Evolutionary conservation across 2,329 filamentous ascomycete genomes (phyloP).

Genomic region (Pestalotiopsis sp.): DNA sequence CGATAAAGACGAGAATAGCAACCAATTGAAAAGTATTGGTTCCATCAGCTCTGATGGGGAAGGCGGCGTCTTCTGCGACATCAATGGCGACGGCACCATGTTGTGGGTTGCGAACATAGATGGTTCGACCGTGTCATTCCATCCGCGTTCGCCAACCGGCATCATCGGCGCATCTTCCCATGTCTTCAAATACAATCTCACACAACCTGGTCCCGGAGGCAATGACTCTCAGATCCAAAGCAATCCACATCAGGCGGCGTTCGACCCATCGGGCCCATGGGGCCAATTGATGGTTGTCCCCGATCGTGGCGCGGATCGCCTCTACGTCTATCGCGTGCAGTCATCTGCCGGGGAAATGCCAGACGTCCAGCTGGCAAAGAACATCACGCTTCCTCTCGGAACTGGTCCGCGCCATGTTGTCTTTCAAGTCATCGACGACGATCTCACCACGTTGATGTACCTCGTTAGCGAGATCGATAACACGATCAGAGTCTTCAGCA

Average conservation of each 20-base stretch:
- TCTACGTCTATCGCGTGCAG: neutral
- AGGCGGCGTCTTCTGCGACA: neutral
- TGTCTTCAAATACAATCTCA: neutral
- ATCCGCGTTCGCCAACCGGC: neutral
- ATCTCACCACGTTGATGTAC: neutral
- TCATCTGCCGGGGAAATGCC: neutral
- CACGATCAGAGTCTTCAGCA: neutral
- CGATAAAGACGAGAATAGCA: too few relatives aligned
- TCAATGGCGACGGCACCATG: neutral
- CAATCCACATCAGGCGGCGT: neutral
- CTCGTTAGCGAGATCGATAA: neutral
- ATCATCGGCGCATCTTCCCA: neutral
- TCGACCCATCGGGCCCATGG: neutral
- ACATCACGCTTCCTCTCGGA: neutral
- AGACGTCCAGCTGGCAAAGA: neutral
- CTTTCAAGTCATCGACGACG: neutral
- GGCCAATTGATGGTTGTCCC: neutral
- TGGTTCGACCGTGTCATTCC: neutral
- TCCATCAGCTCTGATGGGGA: neutral
- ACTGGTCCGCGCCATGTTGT: neutral
- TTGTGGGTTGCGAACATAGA: neutral
- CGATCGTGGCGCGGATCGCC: neutral
- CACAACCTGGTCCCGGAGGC: neutral
- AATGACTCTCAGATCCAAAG: constrained; percentile 1
- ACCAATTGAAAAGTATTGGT: too few relatives aligned